phyloP scores from a whole-genome alignment of 1,284 basidiomycete genomes.

The Afroboletus lepidellus region DNA sequence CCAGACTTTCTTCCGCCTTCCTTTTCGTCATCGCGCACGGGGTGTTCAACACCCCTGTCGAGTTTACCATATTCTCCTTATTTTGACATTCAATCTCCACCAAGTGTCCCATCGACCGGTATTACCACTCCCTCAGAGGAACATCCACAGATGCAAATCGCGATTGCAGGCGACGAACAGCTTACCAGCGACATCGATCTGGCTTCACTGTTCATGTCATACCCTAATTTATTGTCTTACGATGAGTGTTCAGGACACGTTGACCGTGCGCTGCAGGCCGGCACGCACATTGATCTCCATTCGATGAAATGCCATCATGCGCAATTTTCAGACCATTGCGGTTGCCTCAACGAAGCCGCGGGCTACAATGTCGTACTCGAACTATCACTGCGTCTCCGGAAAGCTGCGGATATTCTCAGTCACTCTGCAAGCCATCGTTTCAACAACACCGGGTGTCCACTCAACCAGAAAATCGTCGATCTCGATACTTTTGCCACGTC shows the following conservation, averaged over 20 bases:
- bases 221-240: constrained; percentile 32
- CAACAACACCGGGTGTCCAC: constrained; percentile 41
- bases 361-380: constrained; percentile 60
- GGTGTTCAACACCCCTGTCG: constrained; percentile 6
- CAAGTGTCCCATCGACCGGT: constrained; percentile 42
- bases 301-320: constrained; percentile 16
- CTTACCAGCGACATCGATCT: constrained; percentile 36
- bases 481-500: constrained; percentile 59
- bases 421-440: constrained; percentile 49
- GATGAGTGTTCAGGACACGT: constrained; percentile 13
- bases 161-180: constrained; percentile 32
- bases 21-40: constrained; percentile 14
- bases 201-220: constrained; percentile 41
- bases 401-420: constrained; percentile 54
- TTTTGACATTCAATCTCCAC: constrained; percentile 32
- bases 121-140: constrained; percentile 44
- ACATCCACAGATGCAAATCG: constrained; percentile 30
- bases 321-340: constrained; percentile 42
- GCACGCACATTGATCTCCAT: constrained; percentile 4
- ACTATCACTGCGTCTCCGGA: constrained; percentile 58
- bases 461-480: constrained; percentile 54
- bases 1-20: constrained; percentile 5
- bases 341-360: constrained; percentile 52
- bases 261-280: constrained; percentile 7
- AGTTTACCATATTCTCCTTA: constrained; percentile 27